phyloP scores from a whole-genome alignment of 805 yeast species.

The Priceomyces melissophilus region DNA sequence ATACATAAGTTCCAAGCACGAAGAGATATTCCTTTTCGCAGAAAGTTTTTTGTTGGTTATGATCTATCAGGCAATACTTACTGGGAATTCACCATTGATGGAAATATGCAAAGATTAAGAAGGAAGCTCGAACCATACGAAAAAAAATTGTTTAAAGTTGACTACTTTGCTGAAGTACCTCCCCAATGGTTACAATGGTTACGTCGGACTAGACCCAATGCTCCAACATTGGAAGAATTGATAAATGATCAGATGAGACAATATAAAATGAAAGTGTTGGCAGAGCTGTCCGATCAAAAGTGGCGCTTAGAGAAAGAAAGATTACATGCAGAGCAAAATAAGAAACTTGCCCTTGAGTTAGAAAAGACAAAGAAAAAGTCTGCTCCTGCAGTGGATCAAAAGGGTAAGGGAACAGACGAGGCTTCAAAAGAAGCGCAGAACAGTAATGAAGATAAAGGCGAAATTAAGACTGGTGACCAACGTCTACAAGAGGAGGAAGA shows the following conservation, averaged over 20 bases:
- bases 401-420: neutral
- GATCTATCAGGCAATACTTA: slow-evolving; percentile 82
- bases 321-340: slow-evolving; percentile 30
- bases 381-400: slow-evolving; percentile 3
- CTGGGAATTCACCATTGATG: slow-evolving; percentile 72
- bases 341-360: slow-evolving; percentile 29
- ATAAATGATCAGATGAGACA: slow-evolving; percentile 56
- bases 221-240: slow-evolving; percentile 66
- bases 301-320: slow-evolving; percentile 36
- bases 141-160: slow-evolving; percentile 47
- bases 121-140: slow-evolving; percentile 59
- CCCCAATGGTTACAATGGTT: slow-evolving; percentile 86
- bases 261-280: slow-evolving; percentile 47
- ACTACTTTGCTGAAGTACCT: slow-evolving; percentile 56
- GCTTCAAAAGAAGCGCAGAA: neutral
- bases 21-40: slow-evolving; percentile 64
- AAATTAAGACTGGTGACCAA: neutral
- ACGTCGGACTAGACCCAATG: slow-evolving; percentile 52
- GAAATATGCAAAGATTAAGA: slow-evolving; percentile 51
- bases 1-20: slow-evolving; percentile 59
- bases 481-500: slow-evolving; percentile 11
- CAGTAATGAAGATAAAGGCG: neutral
- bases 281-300: slow-evolving; percentile 43
- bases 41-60: slow-evolving; percentile 67
- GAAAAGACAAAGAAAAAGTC: slow-evolving; percentile 20